These are phyloP conservation scores for Citrullus mucosospermus DNA, from an alignment of 306 rosid species.

Conservation along the genomic window DNA sequence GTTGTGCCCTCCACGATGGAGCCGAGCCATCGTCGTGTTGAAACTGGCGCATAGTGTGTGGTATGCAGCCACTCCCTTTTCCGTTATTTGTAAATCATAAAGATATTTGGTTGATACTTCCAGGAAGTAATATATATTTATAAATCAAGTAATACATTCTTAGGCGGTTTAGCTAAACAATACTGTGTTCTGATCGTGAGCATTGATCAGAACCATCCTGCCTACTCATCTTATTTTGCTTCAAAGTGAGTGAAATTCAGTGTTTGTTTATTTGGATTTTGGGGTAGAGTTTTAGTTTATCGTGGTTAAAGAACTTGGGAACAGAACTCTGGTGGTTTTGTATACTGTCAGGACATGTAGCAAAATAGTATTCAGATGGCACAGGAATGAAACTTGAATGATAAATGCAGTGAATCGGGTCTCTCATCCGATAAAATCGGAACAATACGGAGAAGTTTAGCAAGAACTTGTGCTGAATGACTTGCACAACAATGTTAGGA, in stretches of 20 bases:
- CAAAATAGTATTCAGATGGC: background rate
- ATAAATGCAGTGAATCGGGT: background rate
- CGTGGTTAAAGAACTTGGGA: background rate
- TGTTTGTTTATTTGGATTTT: background rate
- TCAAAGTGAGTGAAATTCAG: background rate
- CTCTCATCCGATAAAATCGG: too few relatives aligned
- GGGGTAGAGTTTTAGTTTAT: background rate
- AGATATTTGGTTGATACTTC: background rate
- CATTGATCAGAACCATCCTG: background rate
- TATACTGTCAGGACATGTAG: background rate
- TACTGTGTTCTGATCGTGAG: background rate
- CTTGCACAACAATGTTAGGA: too few relatives aligned
- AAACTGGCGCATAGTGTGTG: background rate
- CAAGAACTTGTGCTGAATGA: too few relatives aligned
- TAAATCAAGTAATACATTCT: background rate
- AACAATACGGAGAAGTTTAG: too few relatives aligned
- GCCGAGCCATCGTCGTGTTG: constrained; percentile 64
- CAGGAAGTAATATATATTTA: background rate
- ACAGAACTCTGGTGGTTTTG: background rate
- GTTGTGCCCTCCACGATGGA: constrained; percentile 95
- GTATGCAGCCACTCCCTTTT: background rate
- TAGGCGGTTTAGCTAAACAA: background rate
- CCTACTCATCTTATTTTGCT: background rate
- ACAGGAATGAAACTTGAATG: background rate
- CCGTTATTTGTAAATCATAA: background rate